These are phyloP conservation scores for Litchi chinensis DNA, from an alignment of 345 rosid genomes.

Conservation along the genomic window DNA sequence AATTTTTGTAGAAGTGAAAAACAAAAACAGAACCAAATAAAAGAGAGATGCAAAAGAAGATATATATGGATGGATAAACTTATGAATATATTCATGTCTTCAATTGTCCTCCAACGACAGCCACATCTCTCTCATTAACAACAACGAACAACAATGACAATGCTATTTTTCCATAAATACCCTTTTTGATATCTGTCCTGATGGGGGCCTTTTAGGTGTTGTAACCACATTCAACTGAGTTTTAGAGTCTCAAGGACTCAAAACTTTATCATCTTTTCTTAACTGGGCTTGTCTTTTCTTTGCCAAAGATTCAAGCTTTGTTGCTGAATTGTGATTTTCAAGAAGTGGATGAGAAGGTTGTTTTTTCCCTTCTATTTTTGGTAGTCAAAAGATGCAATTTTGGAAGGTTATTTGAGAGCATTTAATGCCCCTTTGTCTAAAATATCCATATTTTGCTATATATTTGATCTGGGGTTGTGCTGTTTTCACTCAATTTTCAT, in stretches of 20 bases:
- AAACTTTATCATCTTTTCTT: background rate
- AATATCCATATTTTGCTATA: background rate
- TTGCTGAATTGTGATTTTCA: background rate
- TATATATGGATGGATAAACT: slow-evolving; percentile 25
- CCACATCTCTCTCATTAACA: slow-evolving; percentile 14
- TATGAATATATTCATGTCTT: slow-evolving; percentile 15
- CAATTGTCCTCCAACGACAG: slow-evolving; percentile 37
- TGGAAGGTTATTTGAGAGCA: background rate
- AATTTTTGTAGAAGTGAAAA: slow-evolving; percentile 6
- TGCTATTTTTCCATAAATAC: slow-evolving; percentile 27
- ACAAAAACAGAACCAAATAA: slow-evolving; percentile 4
- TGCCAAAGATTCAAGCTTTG: background rate
- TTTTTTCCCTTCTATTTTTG: background rate
- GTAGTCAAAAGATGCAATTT: slow-evolving; percentile 13
- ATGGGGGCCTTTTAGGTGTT: slow-evolving; percentile 30
- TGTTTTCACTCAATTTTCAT: background rate
- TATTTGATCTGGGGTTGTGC: slow-evolving; percentile 11
- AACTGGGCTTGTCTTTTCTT: slow-evolving; percentile 5
- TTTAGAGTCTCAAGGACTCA: slow-evolving; percentile 3
- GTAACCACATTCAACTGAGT: slow-evolving; percentile 20
- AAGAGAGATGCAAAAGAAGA: slow-evolving; percentile 14
- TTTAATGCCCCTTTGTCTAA: background rate
- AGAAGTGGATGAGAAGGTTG: background rate
- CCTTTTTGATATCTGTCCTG: slow-evolving; percentile 34
- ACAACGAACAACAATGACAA: background rate